phyloP scores from a whole-genome alignment of 306 rosid species.

The Quercus dentata region DNA sequence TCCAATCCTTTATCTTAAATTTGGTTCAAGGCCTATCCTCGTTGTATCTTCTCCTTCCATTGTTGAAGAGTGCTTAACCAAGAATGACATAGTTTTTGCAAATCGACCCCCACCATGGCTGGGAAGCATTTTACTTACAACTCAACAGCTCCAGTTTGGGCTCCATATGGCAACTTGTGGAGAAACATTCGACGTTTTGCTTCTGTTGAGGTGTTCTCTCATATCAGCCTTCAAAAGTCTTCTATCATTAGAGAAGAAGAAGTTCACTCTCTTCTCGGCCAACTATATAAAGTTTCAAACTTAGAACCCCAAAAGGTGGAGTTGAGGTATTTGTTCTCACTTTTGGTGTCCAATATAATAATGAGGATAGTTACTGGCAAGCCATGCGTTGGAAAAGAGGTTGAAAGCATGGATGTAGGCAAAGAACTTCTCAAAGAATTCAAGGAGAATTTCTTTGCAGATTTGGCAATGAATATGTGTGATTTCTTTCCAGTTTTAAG shows the following conservation, averaged over 20 bases:
- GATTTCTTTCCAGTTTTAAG: constrained; percentile 27
- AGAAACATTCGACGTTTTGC: constrained; percentile 22
- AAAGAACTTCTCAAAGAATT: constrained; percentile 17
- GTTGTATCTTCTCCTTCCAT: constrained; percentile 39
- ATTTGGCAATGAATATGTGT: constrained; percentile 3
- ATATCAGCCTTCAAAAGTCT: constrained; percentile 8
- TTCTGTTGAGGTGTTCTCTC: constrained; percentile 21
- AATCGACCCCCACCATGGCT: constrained; percentile 32
- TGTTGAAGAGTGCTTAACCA: constrained; percentile 33
- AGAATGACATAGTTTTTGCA: constrained; percentile 39
- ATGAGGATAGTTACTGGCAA: constrained; percentile 31
- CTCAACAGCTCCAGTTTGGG: not conserved
- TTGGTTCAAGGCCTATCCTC: constrained; percentile 27
- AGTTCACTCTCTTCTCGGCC: constrained; percentile 4
- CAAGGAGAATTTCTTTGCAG: not conserved
- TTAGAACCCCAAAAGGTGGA: not conserved
- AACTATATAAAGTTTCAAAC: constrained; percentile 1
- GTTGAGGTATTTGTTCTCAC: not conserved
- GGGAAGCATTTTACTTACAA: constrained; percentile 32
- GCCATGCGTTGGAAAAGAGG: constrained; percentile 21
- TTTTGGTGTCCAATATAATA: constrained; percentile 24
- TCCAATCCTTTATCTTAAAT: constrained; percentile 15
- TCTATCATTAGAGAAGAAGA: constrained; percentile 17
- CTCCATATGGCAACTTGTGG: constrained; percentile 29
- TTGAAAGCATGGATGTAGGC: not conserved